Percentiles rank a stretch among this genome's conserved stretches.
Evolutionary conservation across 2,329 filamentous ascomycete species (phyloP).

Genomic region (Claviceps purpurea): DNA sequence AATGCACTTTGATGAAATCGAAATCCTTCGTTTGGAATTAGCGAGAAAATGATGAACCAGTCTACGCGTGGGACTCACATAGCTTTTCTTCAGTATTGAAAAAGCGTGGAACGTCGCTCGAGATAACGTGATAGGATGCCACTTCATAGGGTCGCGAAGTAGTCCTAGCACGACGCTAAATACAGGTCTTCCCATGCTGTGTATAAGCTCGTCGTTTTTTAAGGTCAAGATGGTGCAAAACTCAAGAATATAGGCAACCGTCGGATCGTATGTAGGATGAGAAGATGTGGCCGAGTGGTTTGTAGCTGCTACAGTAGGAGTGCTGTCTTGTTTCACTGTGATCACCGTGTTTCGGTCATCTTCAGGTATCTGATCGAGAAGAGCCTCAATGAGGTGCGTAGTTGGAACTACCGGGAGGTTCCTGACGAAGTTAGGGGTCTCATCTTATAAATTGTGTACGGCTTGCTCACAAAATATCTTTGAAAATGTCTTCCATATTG

Average conservation of each 20-base stretch:
- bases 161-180: constrained; percentile 70
- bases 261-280: constrained; percentile 65
- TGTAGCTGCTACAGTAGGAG: constrained; percentile 47
- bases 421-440: constrained; percentile 13
- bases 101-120: constrained; percentile 80
- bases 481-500: constrained; percentile 67
- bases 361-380: constrained; percentile 78
- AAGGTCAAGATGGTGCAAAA: constrained; percentile 73
- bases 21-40: constrained; percentile 47
- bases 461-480: constrained; percentile 59
- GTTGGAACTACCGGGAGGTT: constrained; percentile 22
- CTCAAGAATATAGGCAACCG: constrained; percentile 81
- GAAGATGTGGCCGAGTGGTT: constrained; percentile 20
- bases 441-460: neutral
- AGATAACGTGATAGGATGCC: constrained; percentile 74
- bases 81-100: constrained; percentile 67
- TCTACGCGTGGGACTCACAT: constrained; percentile 43
- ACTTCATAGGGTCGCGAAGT: constrained; percentile 62
- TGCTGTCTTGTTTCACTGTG: constrained; percentile 74
- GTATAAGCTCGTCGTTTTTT: constrained; percentile 59
- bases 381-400: constrained; percentile 42
- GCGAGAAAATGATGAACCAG: neutral
- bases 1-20: constrained; percentile 81
- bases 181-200: constrained; percentile 62
- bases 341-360: constrained; percentile 67